These are phyloP conservation scores for Lepraria neglecta DNA, from an alignment of 495 filamentous ascomycete genomes.

Conservation along the genomic window DNA sequence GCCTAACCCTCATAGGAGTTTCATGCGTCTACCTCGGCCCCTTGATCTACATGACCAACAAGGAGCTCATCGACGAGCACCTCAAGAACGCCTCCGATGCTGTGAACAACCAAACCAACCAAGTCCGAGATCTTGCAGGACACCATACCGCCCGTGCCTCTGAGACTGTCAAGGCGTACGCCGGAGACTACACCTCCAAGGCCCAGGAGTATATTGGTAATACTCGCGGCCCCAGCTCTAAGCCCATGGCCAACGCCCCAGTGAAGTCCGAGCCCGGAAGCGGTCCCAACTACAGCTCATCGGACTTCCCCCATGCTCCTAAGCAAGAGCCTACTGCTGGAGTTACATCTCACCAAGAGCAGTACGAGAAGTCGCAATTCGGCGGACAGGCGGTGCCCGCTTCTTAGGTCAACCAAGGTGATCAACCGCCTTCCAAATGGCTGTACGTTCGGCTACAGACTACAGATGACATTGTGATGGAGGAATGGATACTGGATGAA, in stretches of 20 bases:
- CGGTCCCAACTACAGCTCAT: conserved; percentile 32
- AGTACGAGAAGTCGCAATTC: conserved; percentile 29
- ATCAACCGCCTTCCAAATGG: not conserved
- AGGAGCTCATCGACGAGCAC: conserved; percentile 85
- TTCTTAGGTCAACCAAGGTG: conserved; percentile 12
- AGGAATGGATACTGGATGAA: not conserved
- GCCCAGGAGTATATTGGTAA: conserved; percentile 65
- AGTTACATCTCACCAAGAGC: conserved; percentile 27
- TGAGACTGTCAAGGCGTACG: conserved; percentile 69
- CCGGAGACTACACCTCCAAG: conserved; percentile 77
- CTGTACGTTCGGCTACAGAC: not conserved
- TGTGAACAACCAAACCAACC: conserved; percentile 71
- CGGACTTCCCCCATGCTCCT: conserved; percentile 59
- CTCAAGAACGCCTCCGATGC: conserved; percentile 64
- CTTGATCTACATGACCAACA: conserved; percentile 85
- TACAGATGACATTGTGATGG: not conserved
- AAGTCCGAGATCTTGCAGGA: conserved; percentile 70
- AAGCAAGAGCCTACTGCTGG: conserved; percentile 43
- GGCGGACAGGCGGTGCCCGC: conserved; percentile 29
- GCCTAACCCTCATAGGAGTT: conserved; percentile 70
- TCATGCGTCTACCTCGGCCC: conserved; percentile 77
- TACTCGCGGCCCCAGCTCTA: conserved; percentile 42
- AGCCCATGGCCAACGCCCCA: conserved; percentile 35
- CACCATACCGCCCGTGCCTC: conserved; percentile 75
- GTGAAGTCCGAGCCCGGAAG: conserved; percentile 37